These are phyloP conservation scores for Trichoderma polysporum DNA, from an alignment of 2,329 filamentous ascomycete species.

Conservation along the genomic window DNA sequence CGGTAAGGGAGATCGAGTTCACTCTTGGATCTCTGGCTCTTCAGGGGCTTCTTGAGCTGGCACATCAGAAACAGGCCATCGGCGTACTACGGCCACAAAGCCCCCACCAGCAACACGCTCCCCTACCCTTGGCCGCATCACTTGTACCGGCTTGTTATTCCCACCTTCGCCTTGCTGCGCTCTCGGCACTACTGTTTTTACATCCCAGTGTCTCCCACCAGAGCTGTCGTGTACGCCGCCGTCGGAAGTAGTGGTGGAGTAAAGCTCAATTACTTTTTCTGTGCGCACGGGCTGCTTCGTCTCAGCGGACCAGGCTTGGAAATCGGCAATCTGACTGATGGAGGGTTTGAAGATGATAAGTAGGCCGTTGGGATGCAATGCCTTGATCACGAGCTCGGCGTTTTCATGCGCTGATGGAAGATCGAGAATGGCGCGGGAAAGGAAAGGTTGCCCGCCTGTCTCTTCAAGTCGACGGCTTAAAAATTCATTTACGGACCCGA, in stretches of 20 bases:
- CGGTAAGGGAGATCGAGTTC: neutral
- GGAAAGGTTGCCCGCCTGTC: slow-evolving; percentile 55
- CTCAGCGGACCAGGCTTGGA: slow-evolving; percentile 48
- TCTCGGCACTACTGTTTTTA: slow-evolving; percentile 47
- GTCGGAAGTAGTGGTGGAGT: slow-evolving; percentile 39
- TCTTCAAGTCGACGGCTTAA: slow-evolving; percentile 50
- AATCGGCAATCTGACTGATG: slow-evolving; percentile 73
- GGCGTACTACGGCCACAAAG: slow-evolving; percentile 41
- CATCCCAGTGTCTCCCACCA: slow-evolving; percentile 63
- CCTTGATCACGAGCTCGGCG: slow-evolving; percentile 48
- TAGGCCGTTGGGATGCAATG: slow-evolving; percentile 62
- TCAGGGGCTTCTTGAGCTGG: neutral
- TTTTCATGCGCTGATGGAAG: slow-evolving; percentile 61
- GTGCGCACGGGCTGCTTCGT: slow-evolving; percentile 54
- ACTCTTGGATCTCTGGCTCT: slow-evolving; percentile 8
- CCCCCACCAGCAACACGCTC: slow-evolving; percentile 42
- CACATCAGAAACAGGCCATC: slow-evolving; percentile 30
- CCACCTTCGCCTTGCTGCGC: slow-evolving; percentile 24
- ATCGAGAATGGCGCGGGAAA: slow-evolving; percentile 72
- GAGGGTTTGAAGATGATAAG: slow-evolving; percentile 73
- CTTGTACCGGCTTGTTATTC: slow-evolving; percentile 33
- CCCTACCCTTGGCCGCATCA: slow-evolving; percentile 45
- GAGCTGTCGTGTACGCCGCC: slow-evolving; percentile 47
- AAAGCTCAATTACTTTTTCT: slow-evolving; percentile 61
- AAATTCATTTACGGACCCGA: slow-evolving; percentile 65